Evolutionary conservation across 257 asterid species (phyloP).

Genomic region (Leonotis leonurus): DNA sequence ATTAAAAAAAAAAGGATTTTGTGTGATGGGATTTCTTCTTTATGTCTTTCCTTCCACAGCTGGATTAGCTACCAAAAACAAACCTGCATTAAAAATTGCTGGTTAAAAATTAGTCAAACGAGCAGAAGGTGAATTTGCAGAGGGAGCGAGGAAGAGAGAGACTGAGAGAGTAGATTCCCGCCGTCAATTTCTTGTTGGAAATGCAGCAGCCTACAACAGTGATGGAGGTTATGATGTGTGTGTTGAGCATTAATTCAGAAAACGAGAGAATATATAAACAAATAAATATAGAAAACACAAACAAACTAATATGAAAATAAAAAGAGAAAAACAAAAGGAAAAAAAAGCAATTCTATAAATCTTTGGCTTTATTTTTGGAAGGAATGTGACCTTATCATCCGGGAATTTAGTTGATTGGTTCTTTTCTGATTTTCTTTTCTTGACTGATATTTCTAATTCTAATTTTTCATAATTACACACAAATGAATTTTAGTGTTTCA

Average conservation of each 20-base stretch:
- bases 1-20: not conserved
- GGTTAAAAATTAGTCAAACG: conserved; percentile 1
- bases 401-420: too few species aligned
- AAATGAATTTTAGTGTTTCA: too few species aligned
- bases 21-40: not conserved
- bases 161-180: not conserved
- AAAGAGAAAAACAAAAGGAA: not conserved
- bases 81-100: conserved; percentile 10
- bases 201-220: conserved; percentile 25
- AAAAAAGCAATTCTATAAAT: not conserved
- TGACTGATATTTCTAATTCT: too few species aligned
- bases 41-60: not conserved
- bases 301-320: not conserved
- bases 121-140: conserved; percentile 7
- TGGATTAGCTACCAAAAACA: not conserved
- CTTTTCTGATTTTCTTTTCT: too few species aligned
- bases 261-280: not conserved
- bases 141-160: too few species aligned
- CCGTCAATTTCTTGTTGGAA: conserved; percentile 22
- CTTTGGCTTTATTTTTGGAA: conserved; percentile 12
- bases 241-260: conserved; percentile 20
- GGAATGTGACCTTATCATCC: conserved; percentile 19
- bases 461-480: too few species aligned
- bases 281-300: not conserved
- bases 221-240: conserved; percentile 7